These are phyloP conservation scores for Claviceps capensis DNA, from an alignment of 2,329 filamentous ascomycete species.

Conservation along the genomic window DNA sequence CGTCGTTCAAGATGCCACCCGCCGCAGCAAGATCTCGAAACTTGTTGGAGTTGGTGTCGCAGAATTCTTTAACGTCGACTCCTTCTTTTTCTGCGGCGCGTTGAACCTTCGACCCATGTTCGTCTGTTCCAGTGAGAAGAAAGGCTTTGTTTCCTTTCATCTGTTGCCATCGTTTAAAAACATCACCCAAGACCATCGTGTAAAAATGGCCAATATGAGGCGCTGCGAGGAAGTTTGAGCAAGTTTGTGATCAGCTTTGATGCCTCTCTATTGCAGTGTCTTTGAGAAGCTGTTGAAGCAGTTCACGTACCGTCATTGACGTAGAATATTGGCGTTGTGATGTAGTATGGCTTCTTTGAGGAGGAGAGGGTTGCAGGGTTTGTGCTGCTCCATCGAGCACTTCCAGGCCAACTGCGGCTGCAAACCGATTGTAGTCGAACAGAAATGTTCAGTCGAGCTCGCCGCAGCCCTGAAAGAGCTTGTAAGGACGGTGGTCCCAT, in stretches of 20 bases:
- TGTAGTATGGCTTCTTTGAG: constrained; percentile 68
- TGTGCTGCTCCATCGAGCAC: constrained; percentile 20
- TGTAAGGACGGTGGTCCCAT: constrained; percentile 19
- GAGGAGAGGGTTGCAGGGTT: constrained; percentile 5
- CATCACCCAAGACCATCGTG: constrained; percentile 79
- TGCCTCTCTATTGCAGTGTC: no score
- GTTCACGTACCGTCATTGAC: constrained; percentile 67
- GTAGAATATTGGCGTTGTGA: constrained; percentile 97
- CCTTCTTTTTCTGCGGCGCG: constrained; percentile 62
- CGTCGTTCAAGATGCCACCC: constrained; percentile 60
- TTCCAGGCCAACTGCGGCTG: constrained; percentile 14
- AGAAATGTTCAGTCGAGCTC: constrained; percentile 9
- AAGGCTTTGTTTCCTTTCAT: constrained; percentile 59
- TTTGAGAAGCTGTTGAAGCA: no score
- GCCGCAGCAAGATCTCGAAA: constrained; percentile 63
- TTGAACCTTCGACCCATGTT: constrained; percentile 97
- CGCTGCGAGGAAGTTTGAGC: constrained; percentile 31
- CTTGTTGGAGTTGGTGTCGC: constrained; percentile 67
- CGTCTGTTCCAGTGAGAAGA: constrained; percentile 84
- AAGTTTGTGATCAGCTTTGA: neutral
- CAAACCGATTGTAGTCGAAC: constrained; percentile 15
- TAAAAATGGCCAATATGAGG: constrained; percentile 94
- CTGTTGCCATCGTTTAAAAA: constrained; percentile 81
- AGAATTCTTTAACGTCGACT: constrained; percentile 68
- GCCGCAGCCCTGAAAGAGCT: constrained; percentile 12